A percentile compares a stretch with the other conserved stretches of the same genome.
Conservation (phyloP, 2,329 filamentous ascomycete species). For the Chalaropsis thielavioides region DNA sequence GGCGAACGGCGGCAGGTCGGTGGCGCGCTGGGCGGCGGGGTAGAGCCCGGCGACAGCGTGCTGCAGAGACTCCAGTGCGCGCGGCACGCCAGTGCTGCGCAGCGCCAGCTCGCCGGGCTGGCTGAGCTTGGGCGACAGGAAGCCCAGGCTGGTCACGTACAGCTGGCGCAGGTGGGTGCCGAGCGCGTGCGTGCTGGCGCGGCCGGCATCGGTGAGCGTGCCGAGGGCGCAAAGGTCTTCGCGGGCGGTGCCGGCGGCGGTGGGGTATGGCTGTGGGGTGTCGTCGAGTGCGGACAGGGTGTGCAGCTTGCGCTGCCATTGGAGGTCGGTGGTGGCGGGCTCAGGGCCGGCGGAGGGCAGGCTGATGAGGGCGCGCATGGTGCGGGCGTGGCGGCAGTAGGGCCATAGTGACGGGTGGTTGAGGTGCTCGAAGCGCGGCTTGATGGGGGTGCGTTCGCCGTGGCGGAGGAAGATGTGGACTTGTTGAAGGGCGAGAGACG, state of each 20-base stretch:
- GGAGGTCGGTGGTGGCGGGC: constrained; percentile 25
- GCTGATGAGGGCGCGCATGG: constrained; percentile 39
- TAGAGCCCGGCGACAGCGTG: constrained; percentile 64
- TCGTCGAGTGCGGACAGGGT: constrained; percentile 43
- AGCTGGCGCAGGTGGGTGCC: constrained; percentile 54
- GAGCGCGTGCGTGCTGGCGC: constrained; percentile 55
- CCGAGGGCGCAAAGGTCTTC: constrained; percentile 69
- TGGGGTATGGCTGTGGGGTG: constrained; percentile 48
- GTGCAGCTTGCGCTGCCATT: constrained; percentile 29
- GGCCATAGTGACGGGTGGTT: constrained; percentile 64
- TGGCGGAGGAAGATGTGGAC: constrained; percentile 79
- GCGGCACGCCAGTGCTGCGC: constrained; percentile 57
- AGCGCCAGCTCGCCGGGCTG: constrained; percentile 47
- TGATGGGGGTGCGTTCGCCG: constrained; percentile 72
- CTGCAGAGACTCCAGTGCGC: constrained; percentile 64
- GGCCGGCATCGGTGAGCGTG: constrained; percentile 61
- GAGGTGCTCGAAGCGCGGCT: constrained; percentile 71
- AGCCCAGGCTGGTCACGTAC: constrained; percentile 60
- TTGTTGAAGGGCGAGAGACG: constrained; percentile 64
- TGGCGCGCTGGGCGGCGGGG: constrained; percentile 35
- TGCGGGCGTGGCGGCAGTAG: constrained; percentile 67
- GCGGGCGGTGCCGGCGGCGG: constrained; percentile 53
- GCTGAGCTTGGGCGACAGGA: constrained; percentile 46
- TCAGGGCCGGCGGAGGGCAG: constrained; percentile 22
- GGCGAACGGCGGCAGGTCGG: constrained; percentile 34